A percentile compares a stretch with the other conserved stretches of the same genome.
phyloP scores from a whole-genome alignment of 306 rosid genomes.

The Lagenaria siceraria region DNA sequence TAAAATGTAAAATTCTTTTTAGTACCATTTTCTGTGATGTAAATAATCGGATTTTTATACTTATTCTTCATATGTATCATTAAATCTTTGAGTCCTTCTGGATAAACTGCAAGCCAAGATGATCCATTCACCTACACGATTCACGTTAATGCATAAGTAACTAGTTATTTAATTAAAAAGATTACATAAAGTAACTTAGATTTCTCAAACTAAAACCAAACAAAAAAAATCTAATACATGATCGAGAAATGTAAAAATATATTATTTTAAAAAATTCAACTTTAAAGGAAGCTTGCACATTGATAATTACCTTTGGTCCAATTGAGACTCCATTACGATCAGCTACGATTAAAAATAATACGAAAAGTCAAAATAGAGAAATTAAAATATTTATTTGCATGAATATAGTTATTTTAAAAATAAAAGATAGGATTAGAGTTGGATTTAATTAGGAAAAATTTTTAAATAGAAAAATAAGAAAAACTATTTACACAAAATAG shows the following conservation, averaged over 20 bases:
- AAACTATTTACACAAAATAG: too few species aligned
- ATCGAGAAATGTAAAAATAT: too few species aligned
- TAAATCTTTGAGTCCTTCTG: conserved; percentile 10
- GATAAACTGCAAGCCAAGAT: conserved; percentile 14
- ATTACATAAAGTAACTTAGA: too few species aligned
- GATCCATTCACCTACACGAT: conserved; percentile 6
- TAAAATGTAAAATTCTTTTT: background rate
- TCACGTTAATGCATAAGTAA: background rate
- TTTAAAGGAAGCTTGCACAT: background rate
- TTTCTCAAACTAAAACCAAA: too few species aligned
- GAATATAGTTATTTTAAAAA: too few species aligned
- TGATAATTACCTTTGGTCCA: conserved; percentile 20
- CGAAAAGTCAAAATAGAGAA: background rate
- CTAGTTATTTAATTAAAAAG: background rate
- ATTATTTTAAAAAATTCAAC: too few species aligned
- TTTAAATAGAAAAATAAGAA: too few species aligned
- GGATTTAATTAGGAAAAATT: too few species aligned
- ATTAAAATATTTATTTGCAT: too few species aligned
- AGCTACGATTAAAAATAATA: background rate
- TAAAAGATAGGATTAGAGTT: too few species aligned
- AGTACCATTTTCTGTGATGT: conserved; percentile 45
- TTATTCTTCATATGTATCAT: conserved; percentile 14
- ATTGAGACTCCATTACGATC: conserved; percentile 22
- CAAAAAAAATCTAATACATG: too few species aligned
- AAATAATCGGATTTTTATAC: conserved; percentile 18